Evolutionary conservation across 257 asterid species (phyloP).

Genomic region (Gentiana straminea): DNA sequence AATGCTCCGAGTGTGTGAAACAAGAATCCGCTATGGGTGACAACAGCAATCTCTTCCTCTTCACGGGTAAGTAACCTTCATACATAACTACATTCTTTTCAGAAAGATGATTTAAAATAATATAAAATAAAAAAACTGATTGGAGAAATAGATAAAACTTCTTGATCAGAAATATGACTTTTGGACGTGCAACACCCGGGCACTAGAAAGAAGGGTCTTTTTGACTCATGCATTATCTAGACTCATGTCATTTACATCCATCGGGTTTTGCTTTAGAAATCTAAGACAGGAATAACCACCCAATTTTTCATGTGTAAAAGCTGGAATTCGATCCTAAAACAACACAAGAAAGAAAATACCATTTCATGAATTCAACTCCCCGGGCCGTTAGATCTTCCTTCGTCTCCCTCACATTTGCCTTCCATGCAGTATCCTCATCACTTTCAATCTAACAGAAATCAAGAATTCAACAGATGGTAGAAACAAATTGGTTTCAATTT

Average conservation of each 20-base stretch:
- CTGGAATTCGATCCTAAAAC: background rate
- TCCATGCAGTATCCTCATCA: constrained; percentile 71
- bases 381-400: constrained; percentile 66
- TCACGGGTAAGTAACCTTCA: constrained; percentile 64
- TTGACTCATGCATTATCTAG: no score
- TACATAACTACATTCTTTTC: background rate
- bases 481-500: background rate
- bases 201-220: no score
- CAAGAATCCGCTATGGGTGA: constrained; percentile 89
- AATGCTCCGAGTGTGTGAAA: constrained; percentile 55
- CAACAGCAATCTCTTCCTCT: constrained; percentile 88
- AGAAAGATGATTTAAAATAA: constrained; percentile 1
- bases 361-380: constrained; percentile 66
- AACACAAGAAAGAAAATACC: constrained; percentile 24
- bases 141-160: background rate
- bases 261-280: background rate
- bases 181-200: background rate
- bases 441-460: constrained; percentile 60
- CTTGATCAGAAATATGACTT: background rate
- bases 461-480: constrained; percentile 2
- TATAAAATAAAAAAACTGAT: no score
- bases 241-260: no score
- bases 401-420: constrained; percentile 76
- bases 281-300: constrained; percentile 1
- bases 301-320: background rate